Evolutionary conservation across 306 rosid genomes (phyloP), one percentile per base, ranked within the genome.

Genomic region (Delonix regia): DNA sequence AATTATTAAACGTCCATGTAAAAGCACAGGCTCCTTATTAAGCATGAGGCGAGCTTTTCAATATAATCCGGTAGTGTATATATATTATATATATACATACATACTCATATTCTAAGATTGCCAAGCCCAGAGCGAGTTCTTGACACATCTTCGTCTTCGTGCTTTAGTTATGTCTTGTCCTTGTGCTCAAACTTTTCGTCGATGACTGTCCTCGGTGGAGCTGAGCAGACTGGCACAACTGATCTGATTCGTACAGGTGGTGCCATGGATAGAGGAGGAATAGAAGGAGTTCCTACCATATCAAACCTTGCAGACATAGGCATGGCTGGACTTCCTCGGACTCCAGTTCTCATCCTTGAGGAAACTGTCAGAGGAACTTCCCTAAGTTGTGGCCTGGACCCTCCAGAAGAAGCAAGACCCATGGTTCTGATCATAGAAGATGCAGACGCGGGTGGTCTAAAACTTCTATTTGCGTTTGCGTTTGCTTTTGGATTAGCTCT

Each of bases 201-300:
- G 59, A 79, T 42, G 59, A 82, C 76, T 44, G 80, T 72, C 87
- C 93, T 87, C 25, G 97, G 93, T 68, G 94, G 97, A 83, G 94
- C 92, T 47, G 97, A 89, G 85, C 93, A 93, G 11, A 93, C 97
- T 2, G 97, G 98, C 24, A 93, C 89, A 28, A 93, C 93, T 52
- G 94, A 89, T 69, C 97, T 81, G 68, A 91, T 89, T 76, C 93
- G 74, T 61, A 93, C 97, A 73, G 93, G 85, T 21, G 98, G 94
- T 45, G 98, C 94, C 90, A 83, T 84, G 75, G 70, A 77, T 15
- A 41, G 51, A 38, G 70, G 74, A 69, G 89, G 82, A 69, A n/a
- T n/a, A n/a, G 78, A 78, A 28, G 88, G 78, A 7, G 77, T 63
- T 72, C 90, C 86, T n/a, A 77, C 78, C 77, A 81, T 77, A 73